Percentiles rank a stretch among this genome's conserved stretches.
phyloP scores from a whole-genome alignment of 768 basidiomycete species.

The Crepidotus variabilis region DNA sequence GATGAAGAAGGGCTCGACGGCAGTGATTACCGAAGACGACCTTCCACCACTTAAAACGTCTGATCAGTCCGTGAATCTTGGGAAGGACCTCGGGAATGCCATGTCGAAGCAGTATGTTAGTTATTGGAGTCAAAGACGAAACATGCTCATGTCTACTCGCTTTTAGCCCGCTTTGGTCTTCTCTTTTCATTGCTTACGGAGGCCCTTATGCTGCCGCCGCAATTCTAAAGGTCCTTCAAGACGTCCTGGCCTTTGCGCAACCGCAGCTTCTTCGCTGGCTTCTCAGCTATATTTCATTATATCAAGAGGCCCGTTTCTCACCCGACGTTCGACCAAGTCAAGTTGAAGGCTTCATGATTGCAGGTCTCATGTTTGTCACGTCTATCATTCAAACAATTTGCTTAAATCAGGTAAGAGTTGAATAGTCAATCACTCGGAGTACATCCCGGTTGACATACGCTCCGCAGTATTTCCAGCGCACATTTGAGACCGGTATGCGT shows the following conservation, averaged over 20 bases:
- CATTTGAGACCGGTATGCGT: conserved; percentile 89
- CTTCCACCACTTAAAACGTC: conserved; percentile 66
- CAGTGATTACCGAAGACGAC: conserved; percentile 81
- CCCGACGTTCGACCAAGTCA: conserved; percentile 27
- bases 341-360: conserved; percentile 73
- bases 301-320: conserved; percentile 50
- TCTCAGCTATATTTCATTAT: conserved; percentile 76
- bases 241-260: conserved; percentile 78
- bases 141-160: not conserved
- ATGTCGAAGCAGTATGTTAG: conserved; percentile 59
- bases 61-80: conserved; percentile 72
- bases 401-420: conserved; percentile 64
- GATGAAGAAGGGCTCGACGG: conserved; percentile 61
- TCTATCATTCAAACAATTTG: conserved; percentile 77
- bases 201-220: conserved; percentile 64
- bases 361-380: conserved; percentile 73
- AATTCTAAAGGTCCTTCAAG: conserved; percentile 72
- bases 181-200: conserved; percentile 78
- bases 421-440: not conserved
- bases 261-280: conserved; percentile 82
- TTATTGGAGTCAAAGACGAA: not conserved
- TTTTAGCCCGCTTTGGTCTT: conserved; percentile 62
- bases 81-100: conserved; percentile 52
- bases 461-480: conserved; percentile 77
- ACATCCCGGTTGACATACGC: not conserved